Percentiles rank a stretch among this genome's conserved stretches.
Conservation (phyloP, 2,329 filamentous ascomycete species). For the Penicillium sp. region DNA sequence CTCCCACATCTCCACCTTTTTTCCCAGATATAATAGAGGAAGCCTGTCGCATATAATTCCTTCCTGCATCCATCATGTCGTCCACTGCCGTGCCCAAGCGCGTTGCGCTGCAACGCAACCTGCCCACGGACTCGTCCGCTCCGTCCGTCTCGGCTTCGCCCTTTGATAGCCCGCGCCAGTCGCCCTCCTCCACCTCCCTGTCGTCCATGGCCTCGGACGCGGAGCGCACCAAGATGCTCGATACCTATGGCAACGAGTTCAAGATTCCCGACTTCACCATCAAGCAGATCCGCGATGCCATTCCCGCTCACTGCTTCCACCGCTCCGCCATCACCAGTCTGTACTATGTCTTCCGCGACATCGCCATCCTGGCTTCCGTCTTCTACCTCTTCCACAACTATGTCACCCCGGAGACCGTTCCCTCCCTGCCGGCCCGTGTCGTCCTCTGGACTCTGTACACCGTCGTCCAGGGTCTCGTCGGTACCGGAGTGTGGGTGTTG, state of each 20-base stretch:
- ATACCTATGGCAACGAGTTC: constrained; percentile 95
- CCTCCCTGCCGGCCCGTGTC: constrained; percentile 65
- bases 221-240: constrained; percentile 63
- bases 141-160: constrained; percentile 56
- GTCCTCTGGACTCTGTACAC: constrained; percentile 68
- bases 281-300: constrained; percentile 95
- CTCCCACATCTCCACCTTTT: background rate
- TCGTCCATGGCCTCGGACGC: constrained; percentile 79
- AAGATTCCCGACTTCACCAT: constrained; percentile 92
- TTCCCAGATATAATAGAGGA: background rate
- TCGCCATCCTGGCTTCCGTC: constrained; percentile 67
- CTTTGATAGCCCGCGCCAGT: constrained; percentile 59
- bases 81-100: constrained; percentile 50
- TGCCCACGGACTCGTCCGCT: constrained; percentile 55
- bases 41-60: background rate
- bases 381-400: constrained; percentile 89
- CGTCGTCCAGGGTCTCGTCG: constrained; percentile 85
- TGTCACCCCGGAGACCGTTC: constrained; percentile 79
- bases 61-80: constrained; percentile 40
- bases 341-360: constrained; percentile 79
- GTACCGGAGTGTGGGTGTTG: constrained; percentile 91
- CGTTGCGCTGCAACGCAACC: constrained; percentile 52
- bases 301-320: constrained; percentile 95
- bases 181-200: constrained; percentile 82
- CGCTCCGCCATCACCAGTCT: constrained; percentile 74